Conservation (phyloP, 768 basidiomycete species). For the Boletellus emodensis region DNA sequence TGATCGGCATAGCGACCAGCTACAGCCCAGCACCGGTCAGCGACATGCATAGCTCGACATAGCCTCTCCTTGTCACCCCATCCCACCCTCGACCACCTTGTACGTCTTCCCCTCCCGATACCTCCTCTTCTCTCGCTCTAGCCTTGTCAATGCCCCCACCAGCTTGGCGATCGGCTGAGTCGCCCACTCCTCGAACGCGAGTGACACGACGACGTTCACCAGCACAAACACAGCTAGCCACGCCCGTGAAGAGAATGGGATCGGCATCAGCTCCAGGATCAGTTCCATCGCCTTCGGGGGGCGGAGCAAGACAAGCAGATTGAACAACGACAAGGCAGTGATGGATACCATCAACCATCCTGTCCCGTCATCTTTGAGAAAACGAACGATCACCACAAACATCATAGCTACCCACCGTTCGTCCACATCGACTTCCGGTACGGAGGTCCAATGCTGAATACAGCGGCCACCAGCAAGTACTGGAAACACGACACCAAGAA, state of each 20-base stretch:
- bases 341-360: constrained; percentile 82
- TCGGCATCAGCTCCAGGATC: constrained; percentile 71
- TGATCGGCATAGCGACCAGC: constrained; percentile 20
- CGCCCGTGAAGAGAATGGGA: constrained; percentile 65
- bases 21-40: background rate
- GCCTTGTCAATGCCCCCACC: constrained; percentile 44
- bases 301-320: constrained; percentile 68
- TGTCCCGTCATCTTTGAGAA: constrained; percentile 27
- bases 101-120: constrained; percentile 71
- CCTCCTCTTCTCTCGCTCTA: constrained; percentile 43
- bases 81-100: constrained; percentile 77
- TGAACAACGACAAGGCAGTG: constrained; percentile 63
- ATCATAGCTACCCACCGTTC: constrained; percentile 58
- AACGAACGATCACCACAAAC: background rate
- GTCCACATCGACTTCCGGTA: constrained; percentile 95
- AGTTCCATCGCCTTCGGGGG: constrained; percentile 58
- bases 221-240: constrained; percentile 64
- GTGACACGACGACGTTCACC: constrained; percentile 66
- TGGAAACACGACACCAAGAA: constrained; percentile 98
- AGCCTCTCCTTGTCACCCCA: constrained; percentile 33
- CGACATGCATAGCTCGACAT: background rate
- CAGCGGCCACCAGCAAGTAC: constrained; percentile 93
- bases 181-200: constrained; percentile 77
- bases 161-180: constrained; percentile 52
- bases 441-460: constrained; percentile 97